Evolutionary conservation across 371 early-diverging fungal species (phyloP), one percentile per base, ranked within the genome.

Genomic region (Zopfochytrium polystomum): DNA sequence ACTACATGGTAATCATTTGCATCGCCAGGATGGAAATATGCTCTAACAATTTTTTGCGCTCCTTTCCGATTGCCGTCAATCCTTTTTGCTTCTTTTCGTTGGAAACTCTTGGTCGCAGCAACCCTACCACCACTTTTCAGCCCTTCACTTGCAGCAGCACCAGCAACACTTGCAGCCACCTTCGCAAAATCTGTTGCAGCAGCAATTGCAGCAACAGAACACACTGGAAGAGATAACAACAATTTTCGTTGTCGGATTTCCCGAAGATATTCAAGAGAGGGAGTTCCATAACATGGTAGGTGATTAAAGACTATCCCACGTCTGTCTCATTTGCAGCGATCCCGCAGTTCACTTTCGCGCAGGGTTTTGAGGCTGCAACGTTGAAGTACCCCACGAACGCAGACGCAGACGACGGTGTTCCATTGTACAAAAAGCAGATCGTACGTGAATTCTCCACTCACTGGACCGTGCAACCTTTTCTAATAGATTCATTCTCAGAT

Each of bases 201-300:
- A 6, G 6, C 13, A 47, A 20, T 27, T 11, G 47, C 7, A 13
- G 47, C 25, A 18, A 9, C 34, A 48, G 42, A 53, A 52, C 32
- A n/a, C 32, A 26, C 54, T 63, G 54, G 80, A 80, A 47, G 80
- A 81, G 43, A 80, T 97, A 58, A 89, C 91, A 1, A 95, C 96
- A 44, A 93, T 97, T 62, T 97, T 96, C 80, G 93, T 95, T 1
- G 92, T 94, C 18, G 98, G 98, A 2, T 94, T 97, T 60, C 98
- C 98, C 23, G 94, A 95, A 33, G 95, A 97, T 74, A 91, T 96
- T 88, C 83, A 82, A 66, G 98, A 97, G 73, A 76, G 98, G 63
- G 98, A 97, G 76, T 95, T 97, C 66, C 93, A 92, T 65, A 95
- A 93, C 73, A 93, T 95, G 59, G 59, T 58, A 46, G 29, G 31